A percentile compares a stretch with the other conserved stretches of the same genome.
These are phyloP conservation scores for Scolecobasidium constrictum DNA, from an alignment of 2,329 filamentous ascomycete genomes.

Conservation along the genomic window DNA sequence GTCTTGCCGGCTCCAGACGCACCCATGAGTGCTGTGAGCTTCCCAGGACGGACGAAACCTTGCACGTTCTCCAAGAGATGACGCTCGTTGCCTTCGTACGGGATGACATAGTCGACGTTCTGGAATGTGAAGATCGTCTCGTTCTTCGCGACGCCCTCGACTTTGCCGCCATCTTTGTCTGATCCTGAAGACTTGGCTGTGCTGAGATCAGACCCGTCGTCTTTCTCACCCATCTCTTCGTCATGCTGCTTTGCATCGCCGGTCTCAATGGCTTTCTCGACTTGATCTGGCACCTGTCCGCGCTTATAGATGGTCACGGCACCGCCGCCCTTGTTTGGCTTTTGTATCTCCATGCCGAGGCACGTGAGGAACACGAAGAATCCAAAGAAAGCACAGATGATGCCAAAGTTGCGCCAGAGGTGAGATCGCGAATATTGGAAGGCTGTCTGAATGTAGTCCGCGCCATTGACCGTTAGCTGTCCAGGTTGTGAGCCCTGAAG, in stretches of 20 bases:
- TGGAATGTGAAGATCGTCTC: conserved; percentile 68
- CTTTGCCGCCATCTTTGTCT: conserved; percentile 13
- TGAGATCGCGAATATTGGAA: conserved; percentile 46
- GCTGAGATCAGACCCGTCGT: conserved; percentile 12
- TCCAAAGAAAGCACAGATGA: conserved; percentile 44
- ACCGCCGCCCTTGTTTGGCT: conserved; percentile 47
- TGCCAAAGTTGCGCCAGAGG: conserved; percentile 49
- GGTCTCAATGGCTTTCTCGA: conserved; percentile 11
- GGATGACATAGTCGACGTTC: conserved; percentile 67
- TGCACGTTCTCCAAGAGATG: conserved; percentile 48
- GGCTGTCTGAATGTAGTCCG: conserved; percentile 43
- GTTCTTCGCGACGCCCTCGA: conserved; percentile 47
- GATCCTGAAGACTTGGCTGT: conserved; percentile 15
- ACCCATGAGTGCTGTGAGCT: conserved; percentile 72
- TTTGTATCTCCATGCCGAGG: conserved; percentile 51
- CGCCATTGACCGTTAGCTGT: conserved; percentile 40
- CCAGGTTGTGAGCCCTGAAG: conserved; percentile 47
- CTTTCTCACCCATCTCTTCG: conserved; percentile 29
- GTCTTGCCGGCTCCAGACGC: conserved; percentile 50
- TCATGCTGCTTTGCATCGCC: conserved; percentile 38
- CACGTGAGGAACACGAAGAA: conserved; percentile 56
- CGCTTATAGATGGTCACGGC: conserved; percentile 52
- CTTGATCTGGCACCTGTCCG: conserved; percentile 25
- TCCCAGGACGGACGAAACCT: conserved; percentile 67
- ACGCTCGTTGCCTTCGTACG: conserved; percentile 32